Base-by-base conservation (phyloP, 495 filamentous ascomycete species). In the Penicillium angulare region DNA sequence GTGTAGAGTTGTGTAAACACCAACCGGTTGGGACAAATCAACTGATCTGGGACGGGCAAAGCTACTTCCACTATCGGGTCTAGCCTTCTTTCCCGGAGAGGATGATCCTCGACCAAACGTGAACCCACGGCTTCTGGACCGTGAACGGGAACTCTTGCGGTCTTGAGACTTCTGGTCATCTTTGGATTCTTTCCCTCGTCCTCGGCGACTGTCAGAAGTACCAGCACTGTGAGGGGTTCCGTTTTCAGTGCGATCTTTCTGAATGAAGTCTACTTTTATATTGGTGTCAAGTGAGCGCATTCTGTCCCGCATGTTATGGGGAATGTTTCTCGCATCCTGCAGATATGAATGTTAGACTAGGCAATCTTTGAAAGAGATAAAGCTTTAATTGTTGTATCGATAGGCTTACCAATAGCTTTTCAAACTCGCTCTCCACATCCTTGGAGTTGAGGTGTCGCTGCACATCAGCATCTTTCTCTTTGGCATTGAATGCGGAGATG, bases 181-280 rank as follows among this genome's bases (percentile, higher is more conserved):
- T 47, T 68, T 72, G 20, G 63, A 60, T 17, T 74, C 71, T 15
- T 71, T 73, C n/a, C 64, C 64, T 31, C 66, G 71, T 50, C 68
- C 73, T 49, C 55, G 73, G 34, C 76, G 74, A 36, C 77, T 74
- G n/a, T 58, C 64, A 44, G 55, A 54, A 3, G 64, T 53, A 22
- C 64, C 63, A 12, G 55, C 65, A 16, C 69, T 72, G 50, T 60
- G 60, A 8, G 73, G 67, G 4, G 69, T 65, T n/a, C 43, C 58
- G 40, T 73, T 85, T 55, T 88, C 86, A 0, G 83, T 81, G 69
- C 84, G 87, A 60, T 96, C 87, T 60, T 96, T 90, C 52, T 86
- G 82, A 59, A 97, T 89, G 55, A 98, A 96, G 52, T 98, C 91
- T 54, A 86, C 86, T 70, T 98, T 98, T 68, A 98, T 90, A 22